Evolutionary conservation across 495 filamentous ascomycete genomes (phyloP), one percentile per base, ranked within the genome.

Genomic region (Neurospora sp.): DNA sequence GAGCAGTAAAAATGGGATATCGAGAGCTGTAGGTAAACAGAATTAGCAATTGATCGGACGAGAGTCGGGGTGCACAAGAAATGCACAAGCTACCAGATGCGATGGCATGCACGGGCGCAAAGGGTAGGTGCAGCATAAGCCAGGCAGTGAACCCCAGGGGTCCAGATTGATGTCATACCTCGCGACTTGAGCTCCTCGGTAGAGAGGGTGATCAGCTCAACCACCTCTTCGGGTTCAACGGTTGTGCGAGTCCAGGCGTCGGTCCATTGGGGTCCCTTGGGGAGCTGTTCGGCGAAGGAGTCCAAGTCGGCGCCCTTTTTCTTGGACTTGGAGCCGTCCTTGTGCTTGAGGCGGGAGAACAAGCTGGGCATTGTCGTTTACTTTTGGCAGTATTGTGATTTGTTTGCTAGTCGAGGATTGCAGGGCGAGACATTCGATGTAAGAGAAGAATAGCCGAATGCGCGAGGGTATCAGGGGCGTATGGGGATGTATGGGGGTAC

Each of bases 1-100:
- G n/a, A 99, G 88, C 23, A 99, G 90, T 70, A 98, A 85, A 82
- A 99, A 97, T 1, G 96, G 96, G 73, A 93, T 91, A 79, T 96
- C 91, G 76, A 98, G 90, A 75, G 90, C 94, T 96, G 75, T 54
- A 79, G 73, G 77, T 20, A 74, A 77, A 40, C 4, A 1, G 2
- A 75, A 75, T 87, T 81, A 86, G 83, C 77, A 70, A 70, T 74
- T 20, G 70, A 27, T 72, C 54, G 71, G 74, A 79, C 79, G 74
- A 39, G 20, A 71, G 27, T 66, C 54, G 27, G 54, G 54, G 4
- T 66, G 54, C 5, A 54, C 46, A 54, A 54, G 20, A 54, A 20
- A 54, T 23, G 20, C 49, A 46, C 18, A 46, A 46, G 42, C 18
- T 18, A 60, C 20, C 49, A 60, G 20, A 60, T 62, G 39, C 71